Base-by-base conservation (phyloP, 768 basidiomycete species). In the Suillus weaverae region DNA sequence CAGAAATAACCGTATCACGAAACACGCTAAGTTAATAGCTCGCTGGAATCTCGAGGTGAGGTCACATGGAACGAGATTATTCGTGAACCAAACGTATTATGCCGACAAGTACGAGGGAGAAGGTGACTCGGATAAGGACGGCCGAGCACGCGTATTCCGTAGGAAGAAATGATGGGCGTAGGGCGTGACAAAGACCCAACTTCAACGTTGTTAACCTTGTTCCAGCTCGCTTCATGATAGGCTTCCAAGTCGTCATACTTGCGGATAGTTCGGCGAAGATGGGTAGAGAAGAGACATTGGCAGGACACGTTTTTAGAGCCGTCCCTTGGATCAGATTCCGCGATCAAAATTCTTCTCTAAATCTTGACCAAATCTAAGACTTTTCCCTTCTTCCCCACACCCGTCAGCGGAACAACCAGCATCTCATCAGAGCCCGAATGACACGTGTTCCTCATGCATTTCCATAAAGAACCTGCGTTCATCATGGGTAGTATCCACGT, bases 391-490 rank as follows among this genome's bases (percentile, higher is more conserved):
- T 71, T 71, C 69, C 65, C 71, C 69, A 71, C 68, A 69, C 51
- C 39, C 63, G 65, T 66, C 63, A 66, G 57, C 65, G 56, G 67
- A 68, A 66, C 65, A 60, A 63, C 30, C 9, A 54, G 44, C 22
- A 33, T 44, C 51, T 30, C 30, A 70, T 74, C 69, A 74, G 71
- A 73, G 65, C 30, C 74, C 73, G 72, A 75, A 63, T 26, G 54
- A 60, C 65, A 68, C 64, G 53, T 51, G 65, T 64, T 22, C 39
- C 5, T 36, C 32, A 30, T 18, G 10, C 2, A 26, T 30, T 51
- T 30, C 50, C 16, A 51, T 51, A 30, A 51, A 8, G 26, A 32
- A 51, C 14, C 6, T 41, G 41, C 56, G 43, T 59, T 50, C 65
- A 64, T 53, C 46, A 62, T 65, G 26, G 22, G 43, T n/a, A 20